phyloP scores from a whole-genome alignment of 805 yeast species.

The Hanseniaspora pseudoguilliermondii region DNA sequence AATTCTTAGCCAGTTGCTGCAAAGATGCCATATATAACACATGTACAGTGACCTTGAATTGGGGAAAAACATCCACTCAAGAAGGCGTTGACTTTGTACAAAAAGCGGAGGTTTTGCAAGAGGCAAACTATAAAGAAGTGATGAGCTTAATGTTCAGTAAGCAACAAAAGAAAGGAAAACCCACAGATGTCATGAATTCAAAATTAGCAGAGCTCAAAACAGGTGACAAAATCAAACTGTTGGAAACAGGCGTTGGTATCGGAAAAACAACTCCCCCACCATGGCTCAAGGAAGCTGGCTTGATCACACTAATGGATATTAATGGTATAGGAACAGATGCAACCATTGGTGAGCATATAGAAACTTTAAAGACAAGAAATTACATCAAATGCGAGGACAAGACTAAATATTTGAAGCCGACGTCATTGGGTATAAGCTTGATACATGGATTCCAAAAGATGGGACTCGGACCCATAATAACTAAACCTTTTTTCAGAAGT shows the following conservation, averaged over 20 bases:
- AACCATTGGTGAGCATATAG: constrained; percentile 95
- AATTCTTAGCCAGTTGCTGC: constrained; percentile 85
- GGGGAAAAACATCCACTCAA: constrained; percentile 37
- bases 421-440: constrained; percentile 70
- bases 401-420: constrained; percentile 46
- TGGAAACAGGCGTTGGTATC: constrained; percentile 45
- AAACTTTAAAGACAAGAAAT: constrained; percentile 54
- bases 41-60: constrained; percentile 49
- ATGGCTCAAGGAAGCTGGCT: constrained; percentile 80
- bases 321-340: constrained; percentile 99
- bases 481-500: constrained; percentile 79
- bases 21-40: constrained; percentile 72
- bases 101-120: constrained; percentile 61
- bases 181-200: constrained; percentile 16
- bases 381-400: constrained; percentile 39
- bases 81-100: constrained; percentile 52
- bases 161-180: neutral
- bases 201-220: constrained; percentile 28
- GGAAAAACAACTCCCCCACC: constrained; percentile 76
- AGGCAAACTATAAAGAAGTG: constrained; percentile 48
- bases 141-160: neutral
- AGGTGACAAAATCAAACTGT: constrained; percentile 46
- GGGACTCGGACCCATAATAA: constrained; percentile 59
- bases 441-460: constrained; percentile 79
- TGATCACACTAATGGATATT: constrained; percentile 86